A percentile compares a stretch with the other conserved stretches of the same genome.
Conservation (phyloP, 2,329 filamentous ascomycete species). For the Lojkania enalia region DNA sequence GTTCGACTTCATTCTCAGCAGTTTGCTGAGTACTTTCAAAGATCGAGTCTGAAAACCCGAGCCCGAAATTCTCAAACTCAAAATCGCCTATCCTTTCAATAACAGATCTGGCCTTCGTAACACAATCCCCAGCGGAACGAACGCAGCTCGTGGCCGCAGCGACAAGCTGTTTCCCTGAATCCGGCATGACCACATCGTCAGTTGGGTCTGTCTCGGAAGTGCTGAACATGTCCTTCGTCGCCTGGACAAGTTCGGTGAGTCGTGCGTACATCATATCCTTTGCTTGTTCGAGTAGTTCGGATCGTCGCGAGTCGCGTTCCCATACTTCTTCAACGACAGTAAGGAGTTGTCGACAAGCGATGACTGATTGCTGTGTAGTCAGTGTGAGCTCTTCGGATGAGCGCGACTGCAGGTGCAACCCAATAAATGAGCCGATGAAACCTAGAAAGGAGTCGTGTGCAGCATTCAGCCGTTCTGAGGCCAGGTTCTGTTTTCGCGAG, state of each 20-base stretch:
- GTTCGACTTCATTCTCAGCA: conserved; percentile 15
- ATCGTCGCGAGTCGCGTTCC: conserved; percentile 71
- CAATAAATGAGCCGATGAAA: conserved; percentile 90
- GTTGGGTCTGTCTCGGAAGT: conserved; percentile 68
- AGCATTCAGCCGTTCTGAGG: conserved; percentile 77
- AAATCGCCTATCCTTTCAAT: conserved; percentile 91
- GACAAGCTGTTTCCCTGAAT: conserved; percentile 75
- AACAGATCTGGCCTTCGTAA: conserved; percentile 80
- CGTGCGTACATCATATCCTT: conserved; percentile 77
- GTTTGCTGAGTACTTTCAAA: conserved; percentile 35
- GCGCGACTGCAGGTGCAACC: conserved; percentile 89
- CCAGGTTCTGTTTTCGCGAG: conserved; percentile 69
- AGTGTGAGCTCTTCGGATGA: conserved; percentile 80
- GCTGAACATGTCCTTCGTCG: conserved; percentile 77
- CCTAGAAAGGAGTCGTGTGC: conserved; percentile 89
- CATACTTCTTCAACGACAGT: conserved; percentile 81
- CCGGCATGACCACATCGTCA: conserved; percentile 77
- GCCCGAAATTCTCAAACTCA: conserved; percentile 65
- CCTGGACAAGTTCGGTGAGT: conserved; percentile 77
- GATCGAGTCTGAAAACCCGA: conserved; percentile 49
- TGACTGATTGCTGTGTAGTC: conserved; percentile 81
- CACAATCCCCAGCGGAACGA: conserved; percentile 86
- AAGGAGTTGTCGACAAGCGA: conserved; percentile 78
- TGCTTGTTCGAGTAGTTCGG: conserved; percentile 67
- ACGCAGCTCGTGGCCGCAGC: conserved; percentile 85